Evolutionary conservation across 257 asterid species (phyloP).

Genomic region (Cynanchum wilfordii): DNA sequence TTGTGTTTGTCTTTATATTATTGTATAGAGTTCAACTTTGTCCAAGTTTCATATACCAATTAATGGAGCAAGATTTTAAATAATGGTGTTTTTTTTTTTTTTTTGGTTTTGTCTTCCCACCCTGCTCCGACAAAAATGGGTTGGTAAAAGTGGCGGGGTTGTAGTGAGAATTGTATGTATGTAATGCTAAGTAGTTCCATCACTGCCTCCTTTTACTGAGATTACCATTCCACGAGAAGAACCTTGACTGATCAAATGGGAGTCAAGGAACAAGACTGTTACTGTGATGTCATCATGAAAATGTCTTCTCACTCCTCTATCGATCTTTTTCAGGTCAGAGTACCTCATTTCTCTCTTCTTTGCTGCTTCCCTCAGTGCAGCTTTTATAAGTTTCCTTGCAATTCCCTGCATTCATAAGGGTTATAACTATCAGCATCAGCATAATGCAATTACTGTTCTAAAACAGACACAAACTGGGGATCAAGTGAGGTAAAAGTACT

Average conservation of each 20-base stretch:
- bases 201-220: constrained; percentile 53
- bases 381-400: constrained; percentile 56
- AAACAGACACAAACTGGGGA: not conserved
- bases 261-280: constrained; percentile 55
- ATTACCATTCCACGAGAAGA: constrained; percentile 35
- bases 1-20: not conserved
- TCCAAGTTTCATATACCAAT: constrained; percentile 28
- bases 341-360: constrained; percentile 77
- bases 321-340: constrained; percentile 58
- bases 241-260: constrained; percentile 44
- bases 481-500: too few relatives aligned
- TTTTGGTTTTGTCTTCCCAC: too few relatives aligned
- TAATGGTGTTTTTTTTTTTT: not conserved
- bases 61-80: constrained; percentile 1
- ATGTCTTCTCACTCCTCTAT: constrained; percentile 67
- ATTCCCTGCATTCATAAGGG: constrained; percentile 50
- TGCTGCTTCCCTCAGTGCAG: constrained; percentile 63
- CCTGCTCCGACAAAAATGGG: not conserved
- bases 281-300: constrained; percentile 81
- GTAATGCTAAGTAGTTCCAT: constrained; percentile 25
- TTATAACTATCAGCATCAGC: not conserved
- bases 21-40: not conserved
- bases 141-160: not conserved
- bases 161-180: not conserved
- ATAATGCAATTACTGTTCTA: not conserved